phyloP scores from a whole-genome alignment of 192 early-diverging fungal species.

The Gonapodya prolifera region DNA sequence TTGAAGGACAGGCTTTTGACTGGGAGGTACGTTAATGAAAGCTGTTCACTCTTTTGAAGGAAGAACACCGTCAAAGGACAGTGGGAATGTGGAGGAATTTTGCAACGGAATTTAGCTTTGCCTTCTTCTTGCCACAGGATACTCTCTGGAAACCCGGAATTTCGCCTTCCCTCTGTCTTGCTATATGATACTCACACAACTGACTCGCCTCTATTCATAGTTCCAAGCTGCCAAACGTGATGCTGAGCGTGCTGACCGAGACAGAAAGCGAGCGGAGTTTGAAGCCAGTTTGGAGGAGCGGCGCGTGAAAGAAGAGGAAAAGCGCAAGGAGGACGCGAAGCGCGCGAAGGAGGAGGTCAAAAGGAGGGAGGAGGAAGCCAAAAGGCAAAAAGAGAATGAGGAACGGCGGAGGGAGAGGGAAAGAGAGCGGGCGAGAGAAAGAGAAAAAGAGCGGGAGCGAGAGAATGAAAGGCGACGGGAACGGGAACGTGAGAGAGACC shows the following conservation, averaged over 20 bases:
- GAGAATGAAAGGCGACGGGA: not conserved
- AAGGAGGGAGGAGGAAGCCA: not conserved
- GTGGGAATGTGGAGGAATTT: too few relatives aligned
- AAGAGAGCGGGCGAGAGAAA: not conserved
- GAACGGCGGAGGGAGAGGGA: not conserved
- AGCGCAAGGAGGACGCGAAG: not conserved
- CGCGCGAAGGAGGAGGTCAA: not conserved
- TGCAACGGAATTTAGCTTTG: too few relatives aligned
- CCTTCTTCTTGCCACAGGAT: not conserved
- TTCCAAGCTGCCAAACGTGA: constrained; percentile 6
- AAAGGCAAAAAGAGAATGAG: not conserved
- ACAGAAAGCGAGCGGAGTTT: not conserved
- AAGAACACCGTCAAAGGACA: not conserved
- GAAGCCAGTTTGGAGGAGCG: constrained; percentile 2
- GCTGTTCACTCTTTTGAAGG: not conserved
- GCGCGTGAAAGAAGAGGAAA: not conserved
- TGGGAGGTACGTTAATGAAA: constrained; percentile 44
- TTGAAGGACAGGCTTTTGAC: constrained; percentile 69
- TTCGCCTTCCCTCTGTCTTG: not conserved
- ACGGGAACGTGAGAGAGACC: not conserved
- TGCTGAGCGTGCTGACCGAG: constrained; percentile 7
- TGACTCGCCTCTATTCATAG: constrained; percentile 9
- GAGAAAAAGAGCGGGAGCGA: not conserved
- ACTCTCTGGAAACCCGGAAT: constrained; percentile 16
- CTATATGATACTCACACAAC: not conserved